Base-by-base conservation (phyloP, 129 eudicot genomes). In the Flaveria linearis region DNA sequence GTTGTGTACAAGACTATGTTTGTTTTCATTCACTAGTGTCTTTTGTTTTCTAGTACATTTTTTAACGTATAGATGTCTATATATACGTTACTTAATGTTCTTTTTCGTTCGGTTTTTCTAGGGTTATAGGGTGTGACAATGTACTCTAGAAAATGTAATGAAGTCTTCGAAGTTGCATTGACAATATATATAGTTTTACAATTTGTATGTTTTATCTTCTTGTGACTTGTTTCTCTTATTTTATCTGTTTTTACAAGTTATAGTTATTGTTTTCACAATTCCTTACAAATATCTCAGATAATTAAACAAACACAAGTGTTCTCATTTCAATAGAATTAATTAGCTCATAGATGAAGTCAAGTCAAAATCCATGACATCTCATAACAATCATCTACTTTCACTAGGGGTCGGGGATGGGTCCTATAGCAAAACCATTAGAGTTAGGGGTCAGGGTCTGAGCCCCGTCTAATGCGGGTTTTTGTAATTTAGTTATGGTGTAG, bases 121-220 rank as follows among this genome's bases (percentile, higher is more conserved):
- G 55, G 20, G 43, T 56, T 42, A 56, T 45, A 69, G 75, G 58
- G 9, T 47, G 60, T 49, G 66, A 28, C 17, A 9, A 61, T n/a
- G 15, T 63, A 63, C 43, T 23, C 68, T 18, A 53, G 20, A 76
- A 36, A 25, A 52, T 67, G 81, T 67, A 68, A 67, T 77, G 58
- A 52, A n/a, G 45, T 42, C n/a, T 36, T 67, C 42, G 56, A 51
- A 52, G 71, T 66, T 65, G 66, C 56, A 50, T 50, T 52, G 36
- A 13, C 36, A 30, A 30, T 30, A 30, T 25, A 7, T 52, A 26
- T 39, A 1, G 68, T 53, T 67, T 36, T 67, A 25, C 74, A 2
- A n/a, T 42, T 14, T 70, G 53, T 49, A 36, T 23, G 3, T 66
- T 66, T 16, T 39, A 1, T 13, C 28, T 41, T 57, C 3, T 53